Conservation (phyloP, 2,329 filamentous ascomycete genomes). For the Ascochyta rabiei region DNA sequence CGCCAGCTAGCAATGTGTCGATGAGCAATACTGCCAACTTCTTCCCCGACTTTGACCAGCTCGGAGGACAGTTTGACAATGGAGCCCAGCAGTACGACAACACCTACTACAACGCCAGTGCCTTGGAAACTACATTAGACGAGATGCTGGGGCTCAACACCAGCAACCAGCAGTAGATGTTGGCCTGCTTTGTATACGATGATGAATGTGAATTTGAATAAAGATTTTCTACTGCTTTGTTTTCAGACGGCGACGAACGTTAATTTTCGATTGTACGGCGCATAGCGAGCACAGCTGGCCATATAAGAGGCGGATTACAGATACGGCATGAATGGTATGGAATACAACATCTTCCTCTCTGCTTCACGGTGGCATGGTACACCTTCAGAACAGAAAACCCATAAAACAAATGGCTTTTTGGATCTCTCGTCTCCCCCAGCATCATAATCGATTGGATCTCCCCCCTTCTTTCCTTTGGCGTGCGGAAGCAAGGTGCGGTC, state of each 20-base stretch:
- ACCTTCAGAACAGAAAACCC: constrained; percentile 40
- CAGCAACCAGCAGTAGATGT: constrained; percentile 30
- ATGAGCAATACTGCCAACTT: constrained; percentile 40
- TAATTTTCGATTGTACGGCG: constrained; percentile 22
- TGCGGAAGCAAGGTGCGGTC: constrained; percentile 34
- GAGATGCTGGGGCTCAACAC: constrained; percentile 36
- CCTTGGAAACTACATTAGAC: constrained; percentile 34
- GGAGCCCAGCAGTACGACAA: constrained; percentile 34
- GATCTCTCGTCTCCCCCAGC: constrained; percentile 26
- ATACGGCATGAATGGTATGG: constrained; percentile 8
- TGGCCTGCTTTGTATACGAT: constrained; percentile 23
- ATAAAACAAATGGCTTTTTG: constrained; percentile 42
- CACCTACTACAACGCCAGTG: constrained; percentile 27
- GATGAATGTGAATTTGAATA: constrained; percentile 30
- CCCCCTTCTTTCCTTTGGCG: constrained; percentile 36
- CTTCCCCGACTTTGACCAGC: constrained; percentile 48
- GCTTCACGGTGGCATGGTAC: constrained; percentile 24
- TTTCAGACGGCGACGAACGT: constrained; percentile 15
- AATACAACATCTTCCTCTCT: constrained; percentile 26
- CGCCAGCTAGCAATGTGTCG: constrained; percentile 29
- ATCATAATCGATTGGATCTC: constrained; percentile 41
- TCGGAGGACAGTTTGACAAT: constrained; percentile 46
- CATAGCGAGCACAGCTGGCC: constrained; percentile 22
- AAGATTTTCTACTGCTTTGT: constrained; percentile 23
- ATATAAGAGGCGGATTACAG: constrained; percentile 23